Conservation (phyloP, 2,329 filamentous ascomycete species). For the Metarhizium brunneum region DNA sequence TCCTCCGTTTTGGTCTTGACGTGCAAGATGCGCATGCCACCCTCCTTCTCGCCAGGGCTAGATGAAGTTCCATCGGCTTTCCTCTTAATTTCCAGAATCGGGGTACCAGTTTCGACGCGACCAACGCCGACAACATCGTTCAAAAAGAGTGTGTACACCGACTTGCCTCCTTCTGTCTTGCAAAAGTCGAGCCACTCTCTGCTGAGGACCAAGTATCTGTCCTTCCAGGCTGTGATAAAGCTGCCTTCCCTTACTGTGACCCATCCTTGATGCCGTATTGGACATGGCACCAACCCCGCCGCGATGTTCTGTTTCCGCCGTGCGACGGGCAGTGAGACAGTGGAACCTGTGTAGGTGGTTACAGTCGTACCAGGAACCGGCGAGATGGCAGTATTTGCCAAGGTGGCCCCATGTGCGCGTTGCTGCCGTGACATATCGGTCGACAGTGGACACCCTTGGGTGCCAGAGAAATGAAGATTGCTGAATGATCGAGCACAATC, state of each 20-base stretch:
- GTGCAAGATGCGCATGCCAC: constrained; percentile 70
- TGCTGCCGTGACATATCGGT: background rate
- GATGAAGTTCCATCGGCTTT: constrained; percentile 55
- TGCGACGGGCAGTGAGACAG: background rate
- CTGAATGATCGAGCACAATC: background rate
- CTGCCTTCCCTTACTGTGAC: constrained; percentile 82
- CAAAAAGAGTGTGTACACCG: constrained; percentile 70
- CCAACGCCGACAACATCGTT: constrained; percentile 82
- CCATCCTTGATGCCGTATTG: constrained; percentile 52
- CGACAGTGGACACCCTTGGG: background rate
- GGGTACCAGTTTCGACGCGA: constrained; percentile 81
- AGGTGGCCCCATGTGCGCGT: background rate
- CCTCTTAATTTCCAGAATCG: constrained; percentile 86
- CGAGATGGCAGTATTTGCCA: background rate
- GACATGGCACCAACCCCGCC: background rate
- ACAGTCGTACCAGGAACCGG: background rate
- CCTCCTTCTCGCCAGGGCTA: constrained; percentile 67
- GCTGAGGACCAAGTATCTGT: constrained; percentile 80
- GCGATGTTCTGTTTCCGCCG: background rate
- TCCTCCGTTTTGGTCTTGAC: constrained; percentile 91
- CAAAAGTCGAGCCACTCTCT: constrained; percentile 90
- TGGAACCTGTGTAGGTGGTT: background rate
- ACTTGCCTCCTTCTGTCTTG: constrained; percentile 79
- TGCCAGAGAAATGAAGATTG: background rate
- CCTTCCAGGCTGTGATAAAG: constrained; percentile 76